These are phyloP conservation scores for Pterocarpus macrocarpus DNA, from an alignment of 306 rosid species.

Conservation along the genomic window DNA sequence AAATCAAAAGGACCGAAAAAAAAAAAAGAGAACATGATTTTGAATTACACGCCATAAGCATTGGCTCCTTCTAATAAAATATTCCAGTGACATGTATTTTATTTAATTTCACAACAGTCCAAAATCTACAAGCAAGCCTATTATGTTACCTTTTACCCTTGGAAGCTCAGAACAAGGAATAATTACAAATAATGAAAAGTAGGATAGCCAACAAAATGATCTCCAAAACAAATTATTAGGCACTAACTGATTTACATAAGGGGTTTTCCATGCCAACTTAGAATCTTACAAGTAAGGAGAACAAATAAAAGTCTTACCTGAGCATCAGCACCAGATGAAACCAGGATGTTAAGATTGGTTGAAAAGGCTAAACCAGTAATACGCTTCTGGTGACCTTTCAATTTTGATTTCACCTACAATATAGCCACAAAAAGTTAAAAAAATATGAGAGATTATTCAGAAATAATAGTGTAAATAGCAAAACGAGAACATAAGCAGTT, in stretches of 20 bases:
- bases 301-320: conserved; percentile 60
- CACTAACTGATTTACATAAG: conserved; percentile 8
- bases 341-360: conserved; percentile 72
- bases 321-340: conserved; percentile 92
- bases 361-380: conserved; percentile 90
- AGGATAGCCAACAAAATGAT: conserved; percentile 10
- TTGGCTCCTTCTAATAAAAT: background rate
- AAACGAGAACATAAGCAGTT: conserved; percentile 5
- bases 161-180: conserved; percentile 16
- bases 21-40: too few species aligned
- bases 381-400: conserved; percentile 85
- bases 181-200: background rate
- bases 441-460: conserved; percentile 27
- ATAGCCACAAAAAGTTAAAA: conserved; percentile 23
- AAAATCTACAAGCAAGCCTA: conserved; percentile 17
- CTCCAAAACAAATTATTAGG: conserved; percentile 35
- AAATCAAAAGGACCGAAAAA: background rate
- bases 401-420: conserved; percentile 75
- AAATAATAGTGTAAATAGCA: conserved; percentile 20
- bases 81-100: background rate
- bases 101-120: conserved; percentile 5
- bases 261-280: conserved; percentile 26
- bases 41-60: background rate
- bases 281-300: conserved; percentile 37
- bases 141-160: background rate